phyloP scores from a whole-genome alignment of 1,284 basidiomycete species.

The Austroboletus rostrupii region DNA sequence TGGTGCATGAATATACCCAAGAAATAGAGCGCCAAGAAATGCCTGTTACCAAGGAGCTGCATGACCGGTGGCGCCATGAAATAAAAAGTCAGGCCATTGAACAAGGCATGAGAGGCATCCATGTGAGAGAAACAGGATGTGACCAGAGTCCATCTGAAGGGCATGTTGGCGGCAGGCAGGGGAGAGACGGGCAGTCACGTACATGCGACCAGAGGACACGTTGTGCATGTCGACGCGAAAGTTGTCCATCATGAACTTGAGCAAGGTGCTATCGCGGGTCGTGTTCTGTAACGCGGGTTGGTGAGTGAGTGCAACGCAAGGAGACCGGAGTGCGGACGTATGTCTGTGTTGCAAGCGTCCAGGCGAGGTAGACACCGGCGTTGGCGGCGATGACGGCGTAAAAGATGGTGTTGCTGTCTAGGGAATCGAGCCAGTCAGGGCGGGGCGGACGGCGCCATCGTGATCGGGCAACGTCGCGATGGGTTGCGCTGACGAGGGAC shows the following conservation, averaged over 20 bases:
- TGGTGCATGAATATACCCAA: constrained; percentile 42
- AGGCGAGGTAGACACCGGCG: constrained; percentile 39
- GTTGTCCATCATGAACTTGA: constrained; percentile 63
- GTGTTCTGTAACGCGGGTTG: constrained; percentile 19
- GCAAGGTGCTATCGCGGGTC: constrained; percentile 45
- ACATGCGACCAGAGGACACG: constrained; percentile 68
- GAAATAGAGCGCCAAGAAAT: constrained; percentile 77
- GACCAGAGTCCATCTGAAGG: constrained; percentile 73
- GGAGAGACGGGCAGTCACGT: constrained; percentile 22
- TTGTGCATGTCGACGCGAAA: constrained; percentile 67
- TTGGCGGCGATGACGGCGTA: constrained; percentile 47
- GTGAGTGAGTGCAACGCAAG: constrained; percentile 3
- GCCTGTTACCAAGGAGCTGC: constrained; percentile 62
- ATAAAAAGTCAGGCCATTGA: constrained; percentile 79
- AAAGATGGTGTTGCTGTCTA: constrained; percentile 38
- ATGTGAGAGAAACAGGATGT: constrained; percentile 76
- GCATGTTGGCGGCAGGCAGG: constrained; percentile 3
- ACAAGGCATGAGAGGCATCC: constrained; percentile 58
- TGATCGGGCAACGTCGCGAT: constrained; percentile 17
- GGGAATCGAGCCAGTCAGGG: constrained; percentile 34
- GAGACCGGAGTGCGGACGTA: constrained; percentile 32
- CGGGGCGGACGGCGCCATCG: constrained; percentile 27
- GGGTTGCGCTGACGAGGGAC: constrained; percentile 18
- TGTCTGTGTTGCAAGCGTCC: constrained; percentile 37
- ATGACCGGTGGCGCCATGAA: constrained; percentile 76